Conservation (phyloP, 2,329 filamentous ascomycete genomes). For the Colletotrichum sojae region DNA sequence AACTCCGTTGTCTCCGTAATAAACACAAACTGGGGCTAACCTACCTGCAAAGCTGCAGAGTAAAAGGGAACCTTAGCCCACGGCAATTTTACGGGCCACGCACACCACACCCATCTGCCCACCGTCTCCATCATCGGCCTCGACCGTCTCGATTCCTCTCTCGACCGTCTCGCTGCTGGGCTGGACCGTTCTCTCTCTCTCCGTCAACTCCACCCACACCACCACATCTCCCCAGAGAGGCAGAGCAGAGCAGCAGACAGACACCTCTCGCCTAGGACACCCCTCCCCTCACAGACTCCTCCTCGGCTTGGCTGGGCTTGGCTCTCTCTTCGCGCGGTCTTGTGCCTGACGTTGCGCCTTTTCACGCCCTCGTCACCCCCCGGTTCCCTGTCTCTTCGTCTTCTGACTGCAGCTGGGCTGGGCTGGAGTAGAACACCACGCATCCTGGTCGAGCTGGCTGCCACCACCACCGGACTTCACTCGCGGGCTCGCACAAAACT, state of each 20-base stretch:
- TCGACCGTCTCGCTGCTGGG: constrained; percentile 9
- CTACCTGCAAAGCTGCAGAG: neutral
- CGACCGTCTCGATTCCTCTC: constrained; percentile 13
- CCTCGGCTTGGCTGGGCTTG: constrained; percentile 36
- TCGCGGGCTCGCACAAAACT: constrained; percentile 14
- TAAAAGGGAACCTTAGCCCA: constrained; percentile 11
- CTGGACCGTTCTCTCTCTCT: neutral
- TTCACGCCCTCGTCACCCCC: neutral
- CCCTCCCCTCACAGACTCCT: neutral
- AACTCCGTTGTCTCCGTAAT: neutral
- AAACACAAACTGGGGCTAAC: constrained; percentile 12
- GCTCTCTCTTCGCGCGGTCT: constrained; percentile 23
- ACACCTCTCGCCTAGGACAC: neutral
- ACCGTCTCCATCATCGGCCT: constrained; percentile 16
- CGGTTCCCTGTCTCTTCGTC: constrained; percentile 21
- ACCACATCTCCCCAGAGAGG: constrained; percentile 13
- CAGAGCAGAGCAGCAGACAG: neutral
- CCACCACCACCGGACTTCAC: constrained; percentile 6
- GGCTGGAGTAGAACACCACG: constrained; percentile 18
- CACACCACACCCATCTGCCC: constrained; percentile 4
- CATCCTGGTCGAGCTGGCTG: constrained; percentile 25
- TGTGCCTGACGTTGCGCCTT: constrained; percentile 36
- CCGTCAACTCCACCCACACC: constrained; percentile 12
- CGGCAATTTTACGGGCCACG: constrained; percentile 13
- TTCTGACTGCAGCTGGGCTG: constrained; percentile 27